Base-by-base conservation (phyloP, 2,329 filamentous ascomycete species). In the Aspergillus pseudoviridinutans region DNA sequence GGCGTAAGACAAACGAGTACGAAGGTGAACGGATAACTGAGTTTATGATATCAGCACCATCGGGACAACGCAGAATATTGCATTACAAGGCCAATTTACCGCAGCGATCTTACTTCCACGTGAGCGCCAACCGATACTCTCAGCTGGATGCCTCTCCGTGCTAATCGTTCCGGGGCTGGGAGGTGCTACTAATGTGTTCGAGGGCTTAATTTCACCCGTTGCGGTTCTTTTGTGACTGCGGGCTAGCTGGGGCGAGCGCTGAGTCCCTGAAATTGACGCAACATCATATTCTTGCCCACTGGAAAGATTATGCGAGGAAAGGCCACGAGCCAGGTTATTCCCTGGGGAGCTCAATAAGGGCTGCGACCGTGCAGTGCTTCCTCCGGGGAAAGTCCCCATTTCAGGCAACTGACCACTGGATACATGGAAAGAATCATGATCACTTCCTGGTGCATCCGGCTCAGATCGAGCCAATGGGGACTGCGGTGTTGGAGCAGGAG, bases 1-100 rank as follows among this genome's bases (percentile, higher is more conserved):
- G 62, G 93, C 93, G 74, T 97, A 97, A 6, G 91, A 91, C 28
- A 97, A 82, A 66, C 91, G 89, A 52, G 91, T 87, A 70, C 88
- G 89, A 53, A 97, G 82, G 69, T 93, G 89, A 55, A 87, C 84
- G 44, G 90, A 91, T 54, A 91, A 78, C 89, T 92, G 71, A 49
- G 66, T 60, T 3, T 14, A 14, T 51, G 58, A 53, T 29, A 61
- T 71, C 53, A 71, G 65, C 56, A 53, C 28, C 10, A 49, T 46
- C 20, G 10, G 14, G 7, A 3, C 2, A 32, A 7, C 7, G 27
- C 20, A 24, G 32, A 49, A 24, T 9, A 49, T 17, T 53, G 68
- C 58, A 65, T 61, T 38, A 64, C 46, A 55, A 54, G 24, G 29
- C 27, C 58, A 56, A 58, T 64, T 80, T 80, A 94, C 89, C 82